A percentile compares a stretch with the other conserved stretches of the same genome.
These are phyloP conservation scores for Globisporangium orthogonon DNA, from an alignment of 352 stramenopile genomes.

Conservation along the genomic window DNA sequence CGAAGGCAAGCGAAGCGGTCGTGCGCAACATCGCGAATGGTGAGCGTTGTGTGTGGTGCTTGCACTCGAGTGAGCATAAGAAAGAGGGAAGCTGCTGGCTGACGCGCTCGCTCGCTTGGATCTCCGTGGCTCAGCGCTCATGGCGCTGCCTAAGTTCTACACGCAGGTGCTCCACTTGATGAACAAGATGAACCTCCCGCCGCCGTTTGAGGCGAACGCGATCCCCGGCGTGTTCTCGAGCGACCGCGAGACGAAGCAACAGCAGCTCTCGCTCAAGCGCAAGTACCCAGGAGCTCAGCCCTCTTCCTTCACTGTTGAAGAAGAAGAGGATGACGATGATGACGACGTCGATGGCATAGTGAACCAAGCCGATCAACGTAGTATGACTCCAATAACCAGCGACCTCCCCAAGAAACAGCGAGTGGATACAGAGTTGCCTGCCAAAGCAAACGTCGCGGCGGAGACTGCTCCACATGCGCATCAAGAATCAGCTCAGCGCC, in stretches of 20 bases:
- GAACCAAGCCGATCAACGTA: neutral
- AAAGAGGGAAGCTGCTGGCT: no score
- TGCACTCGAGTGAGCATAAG: neutral
- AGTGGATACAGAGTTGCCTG: neutral
- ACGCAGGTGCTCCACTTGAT: conserved; percentile 89
- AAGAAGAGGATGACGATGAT: conserved; percentile 27
- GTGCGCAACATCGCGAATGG: conserved; percentile 87
- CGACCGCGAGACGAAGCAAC: conserved; percentile 10
- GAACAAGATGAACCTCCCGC: conserved; percentile 90
- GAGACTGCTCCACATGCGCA: neutral
- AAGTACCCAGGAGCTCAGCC: conserved; percentile 4
- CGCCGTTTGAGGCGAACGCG: conserved; percentile 62
- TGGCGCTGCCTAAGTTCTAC: conserved; percentile 84
- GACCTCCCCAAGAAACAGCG: conserved; percentile 4
- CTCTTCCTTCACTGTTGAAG: conserved; percentile 27
- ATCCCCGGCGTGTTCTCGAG: conserved; percentile 63
- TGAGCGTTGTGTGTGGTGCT: conserved; percentile 12
- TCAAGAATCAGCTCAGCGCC: neutral
- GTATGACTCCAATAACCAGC: neutral
- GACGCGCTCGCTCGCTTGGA: neutral
- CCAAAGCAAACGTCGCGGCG: no score
- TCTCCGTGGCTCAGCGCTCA: conserved; percentile 39
- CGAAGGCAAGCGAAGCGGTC: conserved; percentile 62
- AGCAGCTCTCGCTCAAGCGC: conserved; percentile 15
- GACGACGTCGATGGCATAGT: conserved; percentile 2